Percentiles rank a stretch among this genome's conserved stretches.
phyloP scores from a whole-genome alignment of 108 stramenopile genomes.

The Cyclotella cryptica region DNA sequence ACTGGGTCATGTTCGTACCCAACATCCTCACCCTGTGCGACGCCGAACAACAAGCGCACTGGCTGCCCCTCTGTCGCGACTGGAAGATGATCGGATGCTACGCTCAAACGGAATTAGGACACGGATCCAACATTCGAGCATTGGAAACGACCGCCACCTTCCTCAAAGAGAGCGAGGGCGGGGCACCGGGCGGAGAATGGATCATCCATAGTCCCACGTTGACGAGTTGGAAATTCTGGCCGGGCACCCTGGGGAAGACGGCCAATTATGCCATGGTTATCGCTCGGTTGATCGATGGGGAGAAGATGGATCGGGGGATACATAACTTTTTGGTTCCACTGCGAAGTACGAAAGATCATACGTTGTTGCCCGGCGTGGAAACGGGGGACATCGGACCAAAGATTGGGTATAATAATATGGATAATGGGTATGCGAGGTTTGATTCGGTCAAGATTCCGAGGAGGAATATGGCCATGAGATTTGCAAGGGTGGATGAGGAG shows the following conservation, averaged over 20 bases:
- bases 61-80: constrained; percentile 92
- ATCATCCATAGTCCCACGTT: constrained; percentile 89
- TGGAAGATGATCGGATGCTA: constrained; percentile 96
- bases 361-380: constrained; percentile 86
- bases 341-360: constrained; percentile 81
- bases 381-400: constrained; percentile 98
- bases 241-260: constrained; percentile 92
- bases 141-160: constrained; percentile 97
- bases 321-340: constrained; percentile 96
- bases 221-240: constrained; percentile 95
- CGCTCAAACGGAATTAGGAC: constrained; percentile 96
- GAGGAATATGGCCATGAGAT: constrained; percentile 95
- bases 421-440: constrained; percentile 94
- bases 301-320: constrained; percentile 83
- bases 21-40: constrained; percentile 87
- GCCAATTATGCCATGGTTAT: constrained; percentile 98
- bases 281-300: constrained; percentile 92
- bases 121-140: constrained; percentile 92
- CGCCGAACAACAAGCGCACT: constrained; percentile 87
- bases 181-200: constrained; percentile 64
- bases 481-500: constrained; percentile 75
- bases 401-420: constrained; percentile 95
- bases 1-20: constrained; percentile 95
- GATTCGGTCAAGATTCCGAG: constrained; percentile 88
- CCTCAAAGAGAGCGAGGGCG: constrained; percentile 72